These are phyloP conservation scores for Blepharisma stoltei DNA, from an alignment of 73 alveolate species.

Conservation along the genomic window DNA sequence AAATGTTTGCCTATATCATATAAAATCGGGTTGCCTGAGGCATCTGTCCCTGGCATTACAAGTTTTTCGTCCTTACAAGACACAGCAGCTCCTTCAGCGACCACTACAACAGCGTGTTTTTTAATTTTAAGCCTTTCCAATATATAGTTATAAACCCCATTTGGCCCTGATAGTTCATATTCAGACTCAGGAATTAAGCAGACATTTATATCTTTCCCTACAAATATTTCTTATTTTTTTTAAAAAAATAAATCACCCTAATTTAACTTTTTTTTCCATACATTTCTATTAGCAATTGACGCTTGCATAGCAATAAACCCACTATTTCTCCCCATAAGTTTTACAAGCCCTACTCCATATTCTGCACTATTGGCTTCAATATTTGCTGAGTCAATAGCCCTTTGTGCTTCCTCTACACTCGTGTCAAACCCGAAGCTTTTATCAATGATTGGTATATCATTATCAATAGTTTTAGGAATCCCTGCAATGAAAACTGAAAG, in stretches of 20 bases:
- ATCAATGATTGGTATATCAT: constrained; percentile 90
- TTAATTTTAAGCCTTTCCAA: constrained; percentile 65
- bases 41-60: constrained; percentile 66
- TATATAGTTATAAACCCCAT: constrained; percentile 69
- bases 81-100: constrained; percentile 79
- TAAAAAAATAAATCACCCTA: no score
- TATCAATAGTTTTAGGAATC: constrained; percentile 93
- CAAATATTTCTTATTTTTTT: no score
- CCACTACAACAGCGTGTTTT: constrained; percentile 70
- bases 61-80: constrained; percentile 72
- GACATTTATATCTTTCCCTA: no score
- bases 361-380: constrained; percentile 96
- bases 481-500: constrained; percentile 73
- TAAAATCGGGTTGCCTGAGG: constrained; percentile 77
- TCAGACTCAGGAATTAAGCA: constrained; percentile 97
- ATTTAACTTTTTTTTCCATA: no score
- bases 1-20: constrained; percentile 91
- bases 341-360: constrained; percentile 95
- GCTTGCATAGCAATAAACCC: constrained; percentile 98
- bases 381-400: constrained; percentile 89
- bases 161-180: constrained; percentile 86
- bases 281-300: constrained; percentile 94
- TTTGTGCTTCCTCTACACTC: constrained; percentile 90
- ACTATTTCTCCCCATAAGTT: constrained; percentile 97
- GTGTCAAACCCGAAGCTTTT: constrained; percentile 97